phyloP scores from a whole-genome alignment of 2,329 filamentous ascomycete genomes.

The Cryphonectria nitschkei region DNA sequence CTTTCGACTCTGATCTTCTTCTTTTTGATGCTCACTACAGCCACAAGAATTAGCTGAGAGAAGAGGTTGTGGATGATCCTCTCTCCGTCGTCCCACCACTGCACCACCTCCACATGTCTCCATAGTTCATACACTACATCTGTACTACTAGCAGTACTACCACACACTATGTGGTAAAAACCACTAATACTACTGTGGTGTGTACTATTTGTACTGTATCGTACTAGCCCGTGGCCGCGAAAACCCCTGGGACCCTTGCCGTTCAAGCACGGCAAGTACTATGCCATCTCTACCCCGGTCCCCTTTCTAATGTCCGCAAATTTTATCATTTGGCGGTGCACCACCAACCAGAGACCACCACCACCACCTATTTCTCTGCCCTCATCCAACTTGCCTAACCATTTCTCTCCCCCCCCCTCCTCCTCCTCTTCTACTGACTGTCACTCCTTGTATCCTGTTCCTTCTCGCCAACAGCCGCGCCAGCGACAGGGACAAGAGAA shows the following conservation, averaged over 20 bases:
- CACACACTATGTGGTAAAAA: background rate
- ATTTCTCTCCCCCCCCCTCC: background rate
- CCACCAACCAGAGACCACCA: background rate
- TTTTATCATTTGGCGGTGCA: slow-evolving; percentile 17
- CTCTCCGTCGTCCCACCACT: no score
- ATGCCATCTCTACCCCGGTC: background rate
- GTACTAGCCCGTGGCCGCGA: background rate
- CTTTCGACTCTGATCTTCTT: background rate
- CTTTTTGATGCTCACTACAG: background rate
- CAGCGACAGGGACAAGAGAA: background rate
- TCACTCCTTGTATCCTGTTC: background rate
- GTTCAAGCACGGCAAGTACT: background rate
- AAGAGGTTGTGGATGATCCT: no score
- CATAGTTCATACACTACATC: background rate
- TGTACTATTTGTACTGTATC: background rate
- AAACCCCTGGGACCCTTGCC: background rate
- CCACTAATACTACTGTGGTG: background rate
- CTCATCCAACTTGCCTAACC: background rate
- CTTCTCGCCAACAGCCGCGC: background rate
- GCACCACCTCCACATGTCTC: background rate
- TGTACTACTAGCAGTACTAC: background rate
- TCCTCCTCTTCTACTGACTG: background rate
- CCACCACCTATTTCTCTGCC: background rate
- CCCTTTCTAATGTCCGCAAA: slow-evolving; percentile 17
- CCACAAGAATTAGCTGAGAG: background rate